Evolutionary conservation across 2,329 filamentous ascomycete species (phyloP).

Genomic region (Didymella glomerata): DNA sequence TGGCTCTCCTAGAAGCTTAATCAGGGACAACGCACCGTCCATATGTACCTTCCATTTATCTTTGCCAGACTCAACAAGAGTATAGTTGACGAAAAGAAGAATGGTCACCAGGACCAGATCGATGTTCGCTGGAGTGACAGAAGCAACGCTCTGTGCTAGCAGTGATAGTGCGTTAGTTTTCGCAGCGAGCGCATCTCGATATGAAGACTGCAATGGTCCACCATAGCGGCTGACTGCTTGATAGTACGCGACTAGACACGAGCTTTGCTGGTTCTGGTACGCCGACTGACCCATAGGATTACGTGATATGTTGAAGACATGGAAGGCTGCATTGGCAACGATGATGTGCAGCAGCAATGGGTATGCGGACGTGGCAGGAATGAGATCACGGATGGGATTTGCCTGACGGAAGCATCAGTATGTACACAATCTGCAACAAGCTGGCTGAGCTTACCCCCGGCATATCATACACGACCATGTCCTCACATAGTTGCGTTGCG

Average conservation of each 20-base stretch:
- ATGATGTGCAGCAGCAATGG: slow-evolving; percentile 58
- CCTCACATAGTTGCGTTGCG: slow-evolving; percentile 62
- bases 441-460: slow-evolving; percentile 31
- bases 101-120: slow-evolving; percentile 58
- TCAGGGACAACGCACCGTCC: slow-evolving; percentile 59
- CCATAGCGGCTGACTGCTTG: slow-evolving; percentile 52
- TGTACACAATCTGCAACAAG: too few relatives aligned
- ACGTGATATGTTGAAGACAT: slow-evolving; percentile 53
- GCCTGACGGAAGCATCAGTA: too few relatives aligned
- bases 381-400: slow-evolving; percentile 60
- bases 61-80: slow-evolving; percentile 60
- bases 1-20: slow-evolving; percentile 51
- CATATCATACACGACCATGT: slow-evolving; percentile 60
- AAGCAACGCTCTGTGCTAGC: slow-evolving; percentile 47
- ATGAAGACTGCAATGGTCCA: slow-evolving; percentile 43
- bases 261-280: slow-evolving; percentile 44
- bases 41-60: slow-evolving; percentile 62
- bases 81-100: slow-evolving; percentile 60
- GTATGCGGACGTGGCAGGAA: slow-evolving; percentile 55
- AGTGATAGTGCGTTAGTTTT: slow-evolving; percentile 59
- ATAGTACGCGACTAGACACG: slow-evolving; percentile 46
- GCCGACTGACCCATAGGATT: slow-evolving; percentile 47
- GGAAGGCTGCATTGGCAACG: slow-evolving; percentile 59
- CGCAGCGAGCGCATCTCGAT: slow-evolving; percentile 53
- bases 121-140: slow-evolving; percentile 42